Conservation (phyloP, 2,329 filamentous ascomycete genomes). For the Neopestalotiopsis sp. region DNA sequence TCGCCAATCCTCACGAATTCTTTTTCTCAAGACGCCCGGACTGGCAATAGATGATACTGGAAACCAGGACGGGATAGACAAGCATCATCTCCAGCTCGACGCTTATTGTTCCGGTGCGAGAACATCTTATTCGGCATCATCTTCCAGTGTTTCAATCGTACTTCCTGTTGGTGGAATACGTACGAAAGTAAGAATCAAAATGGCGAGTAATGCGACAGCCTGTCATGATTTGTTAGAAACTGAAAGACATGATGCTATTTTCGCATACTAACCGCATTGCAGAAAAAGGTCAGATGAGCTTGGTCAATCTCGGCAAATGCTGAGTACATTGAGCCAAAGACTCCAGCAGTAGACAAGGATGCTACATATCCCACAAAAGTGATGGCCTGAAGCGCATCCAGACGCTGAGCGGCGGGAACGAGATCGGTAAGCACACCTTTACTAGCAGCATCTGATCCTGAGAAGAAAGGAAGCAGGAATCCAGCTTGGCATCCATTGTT, state of each 20-base stretch:
- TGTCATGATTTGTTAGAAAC: slow-evolving; percentile 14
- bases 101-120: neutral
- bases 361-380: slow-evolving; percentile 29
- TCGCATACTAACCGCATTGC: slow-evolving; percentile 28
- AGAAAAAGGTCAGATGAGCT: slow-evolving; percentile 31
- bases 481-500: slow-evolving; percentile 21
- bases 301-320: slow-evolving; percentile 26
- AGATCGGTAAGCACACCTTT: slow-evolving; percentile 32
- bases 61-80: neutral
- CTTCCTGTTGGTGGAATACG: slow-evolving; percentile 27
- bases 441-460: slow-evolving; percentile 29
- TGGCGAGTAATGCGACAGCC: slow-evolving; percentile 28
- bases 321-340: slow-evolving; percentile 32
- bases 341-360: slow-evolving; percentile 26
- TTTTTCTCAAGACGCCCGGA: too few relatives aligned
- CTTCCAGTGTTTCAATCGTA: slow-evolving; percentile 4
- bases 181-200: slow-evolving; percentile 26
- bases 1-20: too few relatives aligned
- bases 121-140: slow-evolving; percentile 1
- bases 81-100: neutral
- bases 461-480: slow-evolving; percentile 30
- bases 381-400: slow-evolving; percentile 31
- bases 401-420: slow-evolving; percentile 27
- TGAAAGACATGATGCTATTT: neutral
- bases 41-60: neutral